phyloP scores from a whole-genome alignment of 1,284 basidiomycete genomes.

The Trichosporon faecale region DNA sequence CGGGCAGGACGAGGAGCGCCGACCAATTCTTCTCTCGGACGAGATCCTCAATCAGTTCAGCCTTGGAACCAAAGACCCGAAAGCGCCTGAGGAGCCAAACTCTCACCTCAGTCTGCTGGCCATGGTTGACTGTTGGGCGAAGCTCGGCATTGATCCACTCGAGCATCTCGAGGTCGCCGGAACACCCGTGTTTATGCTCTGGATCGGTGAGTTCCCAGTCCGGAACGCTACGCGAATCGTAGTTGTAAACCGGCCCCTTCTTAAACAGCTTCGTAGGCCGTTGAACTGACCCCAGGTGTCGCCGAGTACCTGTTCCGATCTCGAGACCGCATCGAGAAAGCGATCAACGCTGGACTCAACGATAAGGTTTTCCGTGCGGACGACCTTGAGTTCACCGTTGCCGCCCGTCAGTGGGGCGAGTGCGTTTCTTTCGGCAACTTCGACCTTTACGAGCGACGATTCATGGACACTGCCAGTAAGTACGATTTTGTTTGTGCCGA shows the following conservation, averaged over 20 bases:
- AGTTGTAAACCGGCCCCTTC: too few species aligned
- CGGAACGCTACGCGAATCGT: too few species aligned
- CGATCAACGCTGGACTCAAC: slow-evolving; percentile 71
- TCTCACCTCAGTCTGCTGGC: slow-evolving; percentile 94
- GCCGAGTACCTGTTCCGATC: slow-evolving; percentile 90
- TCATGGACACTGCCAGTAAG: slow-evolving; percentile 67
- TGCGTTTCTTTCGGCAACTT: slow-evolving; percentile 90
- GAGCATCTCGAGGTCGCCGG: slow-evolving; percentile 89
- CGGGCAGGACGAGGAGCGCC: slow-evolving; percentile 40
- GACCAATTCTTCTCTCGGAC: slow-evolving; percentile 80
- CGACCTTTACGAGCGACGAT: slow-evolving; percentile 78
- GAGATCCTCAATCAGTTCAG: slow-evolving; percentile 86
- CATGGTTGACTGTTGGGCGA: slow-evolving; percentile 98
- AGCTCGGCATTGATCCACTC: slow-evolving; percentile 82
- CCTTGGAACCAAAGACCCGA: slow-evolving; percentile 59
- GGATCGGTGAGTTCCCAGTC: slow-evolving; percentile 62
- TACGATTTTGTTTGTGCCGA: slow-evolving; percentile 10
- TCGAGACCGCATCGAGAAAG: slow-evolving; percentile 61
- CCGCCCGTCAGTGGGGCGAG: slow-evolving; percentile 94
- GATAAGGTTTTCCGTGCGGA: slow-evolving; percentile 81
- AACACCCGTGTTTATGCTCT: slow-evolving; percentile 92
- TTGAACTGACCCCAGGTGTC: slow-evolving; percentile 57
- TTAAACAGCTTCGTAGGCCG: neutral
- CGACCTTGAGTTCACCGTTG: slow-evolving; percentile 91
- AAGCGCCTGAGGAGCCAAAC: slow-evolving; percentile 56